Evolutionary conservation across 106 monocot species (phyloP).

Genomic region (Iris macrosiphon): DNA sequence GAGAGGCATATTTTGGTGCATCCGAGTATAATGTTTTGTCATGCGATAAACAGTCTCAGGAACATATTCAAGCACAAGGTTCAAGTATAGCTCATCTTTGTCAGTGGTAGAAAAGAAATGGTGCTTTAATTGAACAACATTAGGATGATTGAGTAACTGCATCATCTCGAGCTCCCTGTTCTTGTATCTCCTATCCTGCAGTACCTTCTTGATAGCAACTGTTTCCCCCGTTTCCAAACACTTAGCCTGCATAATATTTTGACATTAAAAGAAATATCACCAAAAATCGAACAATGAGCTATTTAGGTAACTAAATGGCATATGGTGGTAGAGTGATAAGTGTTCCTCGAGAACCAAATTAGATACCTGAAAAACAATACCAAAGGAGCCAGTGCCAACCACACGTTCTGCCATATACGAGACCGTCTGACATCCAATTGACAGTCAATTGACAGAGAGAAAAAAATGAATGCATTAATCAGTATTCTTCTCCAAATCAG

Average conservation of each 20-base stretch:
- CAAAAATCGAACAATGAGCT: too few species aligned
- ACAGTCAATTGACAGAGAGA: background rate
- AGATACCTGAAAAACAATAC: constrained; percentile 66
- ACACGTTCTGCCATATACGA: constrained; percentile 74
- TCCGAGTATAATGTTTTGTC: constrained; percentile 28
- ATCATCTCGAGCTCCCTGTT: constrained; percentile 69
- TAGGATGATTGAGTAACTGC: constrained; percentile 52
- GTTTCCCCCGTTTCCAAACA: constrained; percentile 51
- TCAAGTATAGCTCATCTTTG: constrained; percentile 55
- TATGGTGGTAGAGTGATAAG: too few species aligned
- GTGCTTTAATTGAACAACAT: constrained; percentile 58
- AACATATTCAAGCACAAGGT: constrained; percentile 70
- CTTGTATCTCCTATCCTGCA: constrained; percentile 67
- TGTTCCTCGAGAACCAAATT: too few species aligned
- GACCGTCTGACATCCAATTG: constrained; percentile 29
- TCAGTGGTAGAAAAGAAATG: constrained; percentile 58
- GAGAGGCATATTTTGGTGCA: constrained; percentile 50
- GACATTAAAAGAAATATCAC: background rate
- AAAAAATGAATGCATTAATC: background rate
- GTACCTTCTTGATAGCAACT: constrained; percentile 66
- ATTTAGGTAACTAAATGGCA: too few species aligned
- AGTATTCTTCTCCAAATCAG: background rate
- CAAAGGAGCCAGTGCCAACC: constrained; percentile 71
- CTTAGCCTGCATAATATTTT: constrained; percentile 32
- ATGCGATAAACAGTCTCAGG: constrained; percentile 46